A percentile compares a stretch with the other conserved stretches of the same genome.
These are phyloP conservation scores for Cyberlindnera galapagoensis DNA, from an alignment of 805 yeast genomes.

Conservation along the genomic window DNA sequence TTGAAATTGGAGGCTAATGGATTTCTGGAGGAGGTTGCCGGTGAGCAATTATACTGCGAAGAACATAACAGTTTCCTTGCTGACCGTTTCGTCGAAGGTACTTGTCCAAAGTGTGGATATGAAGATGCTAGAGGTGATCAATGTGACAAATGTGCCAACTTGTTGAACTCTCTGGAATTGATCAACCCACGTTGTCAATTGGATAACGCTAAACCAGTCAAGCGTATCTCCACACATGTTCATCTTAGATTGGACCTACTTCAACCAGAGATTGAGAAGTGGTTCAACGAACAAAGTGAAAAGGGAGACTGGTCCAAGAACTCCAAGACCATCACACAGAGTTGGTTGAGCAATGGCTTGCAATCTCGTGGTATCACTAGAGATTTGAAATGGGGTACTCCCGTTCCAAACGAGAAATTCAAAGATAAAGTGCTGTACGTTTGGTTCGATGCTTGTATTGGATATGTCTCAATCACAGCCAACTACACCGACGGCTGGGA, in stretches of 20 bases:
- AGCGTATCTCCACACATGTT: constrained; percentile 77
- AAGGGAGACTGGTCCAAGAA: constrained; percentile 91
- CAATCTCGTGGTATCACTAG: constrained; percentile 94
- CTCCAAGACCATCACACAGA: constrained; percentile 78
- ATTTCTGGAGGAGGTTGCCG: constrained; percentile 77
- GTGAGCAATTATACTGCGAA: constrained; percentile 88
- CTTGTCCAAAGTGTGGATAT: constrained; percentile 90
- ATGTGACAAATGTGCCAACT: constrained; percentile 92
- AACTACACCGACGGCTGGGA: constrained; percentile 78
- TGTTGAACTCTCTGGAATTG: constrained; percentile 88
- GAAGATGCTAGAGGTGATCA: constrained; percentile 99
- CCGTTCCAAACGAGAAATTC: constrained; percentile 86
- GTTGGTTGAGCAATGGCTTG: constrained; percentile 93
- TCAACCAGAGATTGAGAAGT: constrained; percentile 64
- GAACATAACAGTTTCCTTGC: constrained; percentile 88
- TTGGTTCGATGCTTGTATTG: constrained; percentile 99
- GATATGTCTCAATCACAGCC: constrained; percentile 94
- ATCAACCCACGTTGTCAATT: constrained; percentile 93
- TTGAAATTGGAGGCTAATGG: constrained; percentile 68
- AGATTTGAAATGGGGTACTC: constrained; percentile 97
- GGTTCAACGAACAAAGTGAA: constrained; percentile 63
- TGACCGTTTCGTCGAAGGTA: constrained; percentile 96
- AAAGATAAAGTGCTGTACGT: constrained; percentile 91
- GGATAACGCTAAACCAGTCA: constrained; percentile 76
- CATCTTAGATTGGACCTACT: constrained; percentile 79